Conservation (phyloP, 1,139 yeast species). For the Yamadazyma siamensis region DNA sequence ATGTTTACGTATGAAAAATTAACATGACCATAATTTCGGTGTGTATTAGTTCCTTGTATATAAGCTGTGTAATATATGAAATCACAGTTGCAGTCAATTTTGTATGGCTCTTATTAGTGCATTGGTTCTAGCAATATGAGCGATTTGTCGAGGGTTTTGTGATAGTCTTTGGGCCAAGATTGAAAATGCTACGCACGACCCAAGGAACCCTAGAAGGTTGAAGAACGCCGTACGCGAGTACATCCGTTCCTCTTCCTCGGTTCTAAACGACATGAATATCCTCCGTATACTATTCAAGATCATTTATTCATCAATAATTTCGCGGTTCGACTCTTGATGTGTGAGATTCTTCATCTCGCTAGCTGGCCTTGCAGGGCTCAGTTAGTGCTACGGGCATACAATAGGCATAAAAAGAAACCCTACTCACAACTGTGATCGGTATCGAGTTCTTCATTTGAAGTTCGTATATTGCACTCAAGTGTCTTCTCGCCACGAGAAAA, state of each 20-base stretch:
- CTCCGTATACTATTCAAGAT: constrained; percentile 66
- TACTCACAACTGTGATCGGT: constrained; percentile 68
- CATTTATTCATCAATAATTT: constrained; percentile 22
- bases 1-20: no score
- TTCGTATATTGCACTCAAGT: constrained; percentile 81
- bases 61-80: constrained; percentile 1
- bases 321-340: constrained; percentile 1
- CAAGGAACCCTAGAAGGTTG: constrained; percentile 74
- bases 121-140: constrained; percentile 30
- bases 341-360: no score
- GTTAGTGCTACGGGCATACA: constrained; percentile 3
- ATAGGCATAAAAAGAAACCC: constrained; percentile 24
- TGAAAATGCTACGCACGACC: constrained; percentile 77
- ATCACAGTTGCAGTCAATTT: not conserved
- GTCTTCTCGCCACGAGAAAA: constrained; percentile 36
- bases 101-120: constrained; percentile 23
- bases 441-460: constrained; percentile 60
- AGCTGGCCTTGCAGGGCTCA: constrained; percentile 3
- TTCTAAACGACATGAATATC: constrained; percentile 76
- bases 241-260: constrained; percentile 79
- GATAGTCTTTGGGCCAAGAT: constrained; percentile 70
- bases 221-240: constrained; percentile 81
- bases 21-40: constrained; percentile 1
- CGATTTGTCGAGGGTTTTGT: constrained; percentile 33
- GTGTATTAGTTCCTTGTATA: constrained; percentile 8